phyloP scores from a whole-genome alignment of 306 rosid genomes.

The Cucurbita maxima region DNA sequence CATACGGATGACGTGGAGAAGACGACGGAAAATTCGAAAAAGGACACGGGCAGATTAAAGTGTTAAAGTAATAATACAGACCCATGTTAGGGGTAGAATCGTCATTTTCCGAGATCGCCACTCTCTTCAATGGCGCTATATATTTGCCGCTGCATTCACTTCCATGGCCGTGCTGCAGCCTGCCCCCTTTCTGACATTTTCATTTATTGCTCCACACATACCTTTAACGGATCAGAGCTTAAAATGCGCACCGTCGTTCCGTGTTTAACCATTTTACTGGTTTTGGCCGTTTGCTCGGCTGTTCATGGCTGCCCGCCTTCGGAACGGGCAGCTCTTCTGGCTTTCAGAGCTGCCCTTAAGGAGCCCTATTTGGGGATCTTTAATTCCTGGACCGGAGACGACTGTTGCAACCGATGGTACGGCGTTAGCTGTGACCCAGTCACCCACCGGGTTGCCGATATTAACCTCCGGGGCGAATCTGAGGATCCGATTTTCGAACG shows the following conservation, averaged over 20 bases:
- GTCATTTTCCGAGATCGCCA: conserved; percentile 12
- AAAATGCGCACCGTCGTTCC: conserved; percentile 17
- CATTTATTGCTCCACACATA: neutral
- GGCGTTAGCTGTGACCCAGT: conserved; percentile 73
- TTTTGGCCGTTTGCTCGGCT: conserved; percentile 1
- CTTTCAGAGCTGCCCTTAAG: conserved; percentile 53
- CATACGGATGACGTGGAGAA: conserved; percentile 2
- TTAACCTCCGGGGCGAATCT: conserved; percentile 83
- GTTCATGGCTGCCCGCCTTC: conserved; percentile 54
- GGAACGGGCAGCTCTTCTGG: conserved; percentile 55
- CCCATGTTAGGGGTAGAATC: conserved; percentile 36
- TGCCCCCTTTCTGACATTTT: neutral
- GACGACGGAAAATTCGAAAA: conserved; percentile 14
- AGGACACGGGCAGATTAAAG: neutral
- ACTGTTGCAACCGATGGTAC: conserved; percentile 78
- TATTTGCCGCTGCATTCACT: neutral
- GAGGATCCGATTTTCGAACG: conserved; percentile 53
- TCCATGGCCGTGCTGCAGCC: conserved; percentile 8
- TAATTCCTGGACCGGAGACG: conserved; percentile 65
- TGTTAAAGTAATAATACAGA: neutral
- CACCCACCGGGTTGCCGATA: conserved; percentile 61
- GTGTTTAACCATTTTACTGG: neutral
- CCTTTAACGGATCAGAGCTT: neutral
- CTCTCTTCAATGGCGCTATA: neutral
- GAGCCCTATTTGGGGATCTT: conserved; percentile 60